phyloP scores from a whole-genome alignment of 768 basidiomycete genomes.

The Lenzites betulinus region DNA sequence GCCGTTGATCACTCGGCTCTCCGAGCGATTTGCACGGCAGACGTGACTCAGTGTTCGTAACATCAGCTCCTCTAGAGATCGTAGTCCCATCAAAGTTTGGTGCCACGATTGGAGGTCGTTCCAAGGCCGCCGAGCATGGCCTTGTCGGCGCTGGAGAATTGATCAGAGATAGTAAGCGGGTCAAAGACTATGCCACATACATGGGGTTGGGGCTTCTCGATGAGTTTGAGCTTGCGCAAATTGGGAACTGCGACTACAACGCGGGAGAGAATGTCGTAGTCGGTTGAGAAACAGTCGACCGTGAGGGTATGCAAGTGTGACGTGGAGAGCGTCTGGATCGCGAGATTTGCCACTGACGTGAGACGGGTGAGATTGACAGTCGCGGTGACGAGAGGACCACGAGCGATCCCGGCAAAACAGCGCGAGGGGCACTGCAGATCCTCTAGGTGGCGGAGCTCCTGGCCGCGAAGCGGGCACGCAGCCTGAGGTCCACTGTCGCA shows the following conservation, averaged over 20 bases:
- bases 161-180: background rate
- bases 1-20: background rate
- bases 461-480: slow-evolving; percentile 1
- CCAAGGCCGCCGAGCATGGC: background rate
- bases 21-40: background rate
- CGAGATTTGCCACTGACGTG: background rate
- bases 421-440: slow-evolving; percentile 3
- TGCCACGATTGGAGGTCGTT: slow-evolving; percentile 5
- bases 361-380: slow-evolving; percentile 3
- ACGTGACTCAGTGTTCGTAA: background rate
- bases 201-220: slow-evolving; percentile 4
- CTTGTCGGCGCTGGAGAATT: background rate
- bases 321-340: background rate
- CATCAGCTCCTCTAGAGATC: background rate
- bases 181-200: background rate
- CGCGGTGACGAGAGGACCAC: background rate
- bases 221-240: slow-evolving; percentile 6
- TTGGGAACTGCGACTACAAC: background rate
- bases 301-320: background rate
- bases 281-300: slow-evolving; percentile 5
- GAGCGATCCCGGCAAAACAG: background rate
- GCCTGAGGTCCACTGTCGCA: background rate
- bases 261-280: background rate
- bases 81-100: background rate
- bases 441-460: background rate